Percentiles rank a stretch among this genome's conserved stretches.
phyloP scores from a whole-genome alignment of 768 basidiomycete species.

The Pleurotus tuber-regium region DNA sequence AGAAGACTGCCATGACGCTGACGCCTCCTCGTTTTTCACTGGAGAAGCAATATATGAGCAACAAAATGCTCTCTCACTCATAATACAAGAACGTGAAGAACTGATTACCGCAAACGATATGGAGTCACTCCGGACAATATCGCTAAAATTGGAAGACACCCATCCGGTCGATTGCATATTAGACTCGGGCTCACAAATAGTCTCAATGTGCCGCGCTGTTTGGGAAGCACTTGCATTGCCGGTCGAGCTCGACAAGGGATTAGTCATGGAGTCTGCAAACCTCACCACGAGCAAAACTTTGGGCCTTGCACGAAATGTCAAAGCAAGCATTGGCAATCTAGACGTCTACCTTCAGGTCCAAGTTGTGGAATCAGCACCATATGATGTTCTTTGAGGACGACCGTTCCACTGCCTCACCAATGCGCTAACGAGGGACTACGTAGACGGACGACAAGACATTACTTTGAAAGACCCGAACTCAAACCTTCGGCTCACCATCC shows the following conservation, averaged over 20 bases:
- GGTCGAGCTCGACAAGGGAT: constrained; percentile 17
- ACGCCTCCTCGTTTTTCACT: background rate
- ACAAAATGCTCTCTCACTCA: background rate
- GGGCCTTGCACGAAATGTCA: constrained; percentile 23
- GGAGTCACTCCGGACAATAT: constrained; percentile 14
- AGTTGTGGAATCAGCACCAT: constrained; percentile 21
- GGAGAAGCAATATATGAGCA: background rate
- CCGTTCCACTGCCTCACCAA: constrained; percentile 22
- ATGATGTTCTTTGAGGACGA: constrained; percentile 23
- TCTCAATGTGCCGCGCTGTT: constrained; percentile 21
- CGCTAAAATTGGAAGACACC: constrained; percentile 17
- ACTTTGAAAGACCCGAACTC: constrained; percentile 22
- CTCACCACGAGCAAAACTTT: constrained; percentile 16
- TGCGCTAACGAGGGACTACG: constrained; percentile 12
- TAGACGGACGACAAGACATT: constrained; percentile 15
- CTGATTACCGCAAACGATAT: background rate
- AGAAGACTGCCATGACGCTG: background rate
- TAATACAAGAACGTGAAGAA: background rate
- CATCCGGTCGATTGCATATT: constrained; percentile 19
- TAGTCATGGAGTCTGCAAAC: constrained; percentile 26
- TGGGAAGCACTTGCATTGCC: constrained; percentile 14
- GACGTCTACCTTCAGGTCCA: constrained; percentile 26
- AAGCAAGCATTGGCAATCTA: constrained; percentile 19
- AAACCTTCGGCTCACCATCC: constrained; percentile 4
- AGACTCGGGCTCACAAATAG: constrained; percentile 23